phyloP scores from a whole-genome alignment of 1,139 yeast genomes.

The Lodderomyces parapsilosis region DNA sequence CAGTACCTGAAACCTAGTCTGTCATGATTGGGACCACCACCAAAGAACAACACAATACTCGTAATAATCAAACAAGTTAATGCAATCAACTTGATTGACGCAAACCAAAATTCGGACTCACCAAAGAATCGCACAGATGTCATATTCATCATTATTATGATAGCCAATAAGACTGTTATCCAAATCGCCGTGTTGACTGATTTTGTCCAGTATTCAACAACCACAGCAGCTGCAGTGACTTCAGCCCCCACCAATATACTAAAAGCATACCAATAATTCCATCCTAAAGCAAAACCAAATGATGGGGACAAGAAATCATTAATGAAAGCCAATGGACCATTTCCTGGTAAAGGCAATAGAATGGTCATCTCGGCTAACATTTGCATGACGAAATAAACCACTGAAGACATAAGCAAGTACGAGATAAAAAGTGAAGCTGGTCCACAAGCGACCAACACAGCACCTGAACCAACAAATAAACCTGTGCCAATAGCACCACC shows the following conservation, averaged over 20 bases:
- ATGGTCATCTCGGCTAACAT: conserved; percentile 63
- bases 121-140: conserved; percentile 55
- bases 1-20: conserved; percentile 64
- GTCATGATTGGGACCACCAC: conserved; percentile 60
- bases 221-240: conserved; percentile 51
- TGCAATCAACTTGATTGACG: conserved; percentile 49
- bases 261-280: conserved; percentile 51
- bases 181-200: conserved; percentile 51
- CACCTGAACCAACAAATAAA: conserved; percentile 48
- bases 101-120: conserved; percentile 67
- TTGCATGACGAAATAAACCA: conserved; percentile 58
- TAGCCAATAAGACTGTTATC: conserved; percentile 49
- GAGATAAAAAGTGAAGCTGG: conserved; percentile 51
- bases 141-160: conserved; percentile 38
- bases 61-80: conserved; percentile 39
- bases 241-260: conserved; percentile 50
- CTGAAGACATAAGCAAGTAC: conserved; percentile 49
- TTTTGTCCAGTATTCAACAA: conserved; percentile 56
- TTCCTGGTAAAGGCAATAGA: conserved; percentile 52
- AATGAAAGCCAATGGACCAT: conserved; percentile 40
- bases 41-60: conserved; percentile 46
- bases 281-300: conserved; percentile 57
- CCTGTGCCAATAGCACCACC: conserved; percentile 47
- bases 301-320: conserved; percentile 32
- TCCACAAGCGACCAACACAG: conserved; percentile 46